A percentile compares a stretch with the other conserved stretches of the same genome.
phyloP scores from a whole-genome alignment of 176 grass and related monocot genomes.

The Lolium rigidum region DNA sequence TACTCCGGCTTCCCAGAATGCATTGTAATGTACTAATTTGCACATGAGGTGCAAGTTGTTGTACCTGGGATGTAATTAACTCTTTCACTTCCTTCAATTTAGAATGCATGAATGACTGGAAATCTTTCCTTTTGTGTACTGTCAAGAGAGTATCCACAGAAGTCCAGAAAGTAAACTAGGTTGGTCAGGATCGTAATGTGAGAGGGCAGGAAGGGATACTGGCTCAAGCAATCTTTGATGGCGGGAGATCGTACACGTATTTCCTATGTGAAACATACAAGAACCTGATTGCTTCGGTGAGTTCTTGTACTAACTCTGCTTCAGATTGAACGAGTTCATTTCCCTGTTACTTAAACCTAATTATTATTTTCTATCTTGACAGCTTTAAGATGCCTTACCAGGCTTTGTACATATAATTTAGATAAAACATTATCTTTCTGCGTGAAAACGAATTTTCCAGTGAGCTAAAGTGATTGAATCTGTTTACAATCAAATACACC shows the following conservation, averaged over 20 bases:
- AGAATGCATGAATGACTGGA: not conserved
- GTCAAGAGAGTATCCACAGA: constrained; percentile 60
- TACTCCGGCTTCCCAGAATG: too few relatives aligned
- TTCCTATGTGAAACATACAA: constrained; percentile 67
- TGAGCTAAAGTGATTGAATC: constrained; percentile 59
- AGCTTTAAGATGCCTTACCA: constrained; percentile 55
- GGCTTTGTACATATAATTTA: constrained; percentile 66
- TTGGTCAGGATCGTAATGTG: constrained; percentile 49
- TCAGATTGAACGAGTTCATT: not conserved
- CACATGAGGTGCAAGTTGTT: too few relatives aligned
- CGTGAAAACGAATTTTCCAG: constrained; percentile 74
- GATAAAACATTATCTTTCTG: constrained; percentile 80
- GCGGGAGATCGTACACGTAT: constrained; percentile 75
- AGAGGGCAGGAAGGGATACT: constrained; percentile 46
- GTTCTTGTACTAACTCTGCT: constrained; percentile 26
- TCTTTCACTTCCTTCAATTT: too few relatives aligned
- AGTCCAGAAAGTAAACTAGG: constrained; percentile 64
- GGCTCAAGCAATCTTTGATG: constrained; percentile 76
- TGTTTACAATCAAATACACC: not conserved
- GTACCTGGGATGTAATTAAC: too few relatives aligned
- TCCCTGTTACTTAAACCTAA: not conserved
- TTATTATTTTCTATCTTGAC: constrained; percentile 31
- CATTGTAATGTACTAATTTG: too few relatives aligned
- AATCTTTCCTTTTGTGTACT: constrained; percentile 22
- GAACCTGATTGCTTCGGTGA: constrained; percentile 66